These are phyloP conservation scores for Eremothecium coryli DNA, from an alignment of 1,139 yeast species.

Conservation along the genomic window DNA sequence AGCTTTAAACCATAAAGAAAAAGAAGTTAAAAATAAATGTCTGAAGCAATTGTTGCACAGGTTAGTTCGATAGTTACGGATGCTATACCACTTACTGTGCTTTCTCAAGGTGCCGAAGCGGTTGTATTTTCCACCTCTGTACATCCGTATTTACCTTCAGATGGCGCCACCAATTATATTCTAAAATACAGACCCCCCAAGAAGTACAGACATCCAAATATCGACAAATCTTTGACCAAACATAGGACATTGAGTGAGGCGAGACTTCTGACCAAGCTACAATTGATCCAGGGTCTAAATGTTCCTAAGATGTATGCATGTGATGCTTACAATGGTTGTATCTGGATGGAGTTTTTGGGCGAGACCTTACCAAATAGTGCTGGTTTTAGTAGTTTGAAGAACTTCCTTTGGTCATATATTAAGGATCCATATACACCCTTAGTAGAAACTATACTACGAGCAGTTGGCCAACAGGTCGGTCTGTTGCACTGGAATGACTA, in stretches of 20 bases:
- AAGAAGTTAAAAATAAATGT: conserved; percentile 20
- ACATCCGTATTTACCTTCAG: conserved; percentile 56
- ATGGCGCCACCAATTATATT: conserved; percentile 36
- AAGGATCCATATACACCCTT: conserved; percentile 30
- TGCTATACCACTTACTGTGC: conserved; percentile 41
- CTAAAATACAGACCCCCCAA: conserved; percentile 85
- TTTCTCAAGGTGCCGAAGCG: conserved; percentile 97
- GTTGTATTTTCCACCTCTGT: conserved; percentile 53
- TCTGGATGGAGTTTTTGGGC: conserved; percentile 84
- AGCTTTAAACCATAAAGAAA: neutral
- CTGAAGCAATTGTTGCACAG: conserved; percentile 30
- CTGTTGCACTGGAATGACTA: conserved; percentile 65
- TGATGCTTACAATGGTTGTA: conserved; percentile 68
- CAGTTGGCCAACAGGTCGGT: conserved; percentile 66
- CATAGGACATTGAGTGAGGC: conserved; percentile 81
- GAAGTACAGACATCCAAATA: conserved; percentile 75
- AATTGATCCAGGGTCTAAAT: conserved; percentile 41
- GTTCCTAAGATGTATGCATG: conserved; percentile 65
- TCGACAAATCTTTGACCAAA: conserved; percentile 69
- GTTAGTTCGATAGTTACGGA: conserved; percentile 38
- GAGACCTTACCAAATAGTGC: conserved; percentile 39
- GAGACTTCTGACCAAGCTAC: conserved; percentile 57
- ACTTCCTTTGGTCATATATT: conserved; percentile 61
- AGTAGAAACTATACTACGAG: conserved; percentile 37
- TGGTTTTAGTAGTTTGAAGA: conserved; percentile 51